Evolutionary conservation across 2,329 filamentous ascomycete genomes (phyloP).

Genomic region (Colletotrichum cereale): DNA sequence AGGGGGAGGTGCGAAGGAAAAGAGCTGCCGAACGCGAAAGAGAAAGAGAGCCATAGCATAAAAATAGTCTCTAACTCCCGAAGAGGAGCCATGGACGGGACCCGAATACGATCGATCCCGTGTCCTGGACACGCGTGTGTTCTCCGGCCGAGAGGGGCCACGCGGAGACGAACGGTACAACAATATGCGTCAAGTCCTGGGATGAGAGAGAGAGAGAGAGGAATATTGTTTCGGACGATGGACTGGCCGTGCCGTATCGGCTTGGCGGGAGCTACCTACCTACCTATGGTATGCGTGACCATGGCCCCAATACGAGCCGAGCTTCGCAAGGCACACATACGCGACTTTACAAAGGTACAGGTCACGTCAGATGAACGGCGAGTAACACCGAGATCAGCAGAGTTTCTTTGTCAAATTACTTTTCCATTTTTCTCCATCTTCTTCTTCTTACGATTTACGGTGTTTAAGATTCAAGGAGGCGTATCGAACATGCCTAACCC

Average conservation of each 20-base stretch:
- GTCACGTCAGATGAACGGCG: conserved; percentile 22
- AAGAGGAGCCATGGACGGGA: neutral
- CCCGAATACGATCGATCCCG: neutral
- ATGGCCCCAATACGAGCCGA: conserved; percentile 6
- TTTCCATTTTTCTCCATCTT: neutral
- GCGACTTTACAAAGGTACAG: neutral
- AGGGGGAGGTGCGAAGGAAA: conserved; percentile 10
- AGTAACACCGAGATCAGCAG: conserved; percentile 4
- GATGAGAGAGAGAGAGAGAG: neutral
- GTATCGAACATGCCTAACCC: conserved; percentile 28
- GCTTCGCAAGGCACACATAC: neutral
- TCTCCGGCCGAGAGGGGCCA: neutral
- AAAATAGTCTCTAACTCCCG: neutral
- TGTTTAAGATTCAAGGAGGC: neutral
- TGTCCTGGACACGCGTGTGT: neutral
- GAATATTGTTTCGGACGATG: neutral
- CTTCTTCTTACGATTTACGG: neutral
- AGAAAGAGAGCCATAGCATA: neutral
- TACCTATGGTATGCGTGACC: neutral
- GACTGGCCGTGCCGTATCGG: neutral
- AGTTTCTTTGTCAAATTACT: conserved; percentile 15
- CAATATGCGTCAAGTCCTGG: neutral
- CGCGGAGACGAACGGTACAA: neutral
- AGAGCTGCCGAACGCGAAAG: neutral
- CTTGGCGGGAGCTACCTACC: no score